Percentiles rank a stretch among this genome's conserved stretches.
Conservation (phyloP, 106 monocot species). For the Dendrobium chrysotoxum region DNA sequence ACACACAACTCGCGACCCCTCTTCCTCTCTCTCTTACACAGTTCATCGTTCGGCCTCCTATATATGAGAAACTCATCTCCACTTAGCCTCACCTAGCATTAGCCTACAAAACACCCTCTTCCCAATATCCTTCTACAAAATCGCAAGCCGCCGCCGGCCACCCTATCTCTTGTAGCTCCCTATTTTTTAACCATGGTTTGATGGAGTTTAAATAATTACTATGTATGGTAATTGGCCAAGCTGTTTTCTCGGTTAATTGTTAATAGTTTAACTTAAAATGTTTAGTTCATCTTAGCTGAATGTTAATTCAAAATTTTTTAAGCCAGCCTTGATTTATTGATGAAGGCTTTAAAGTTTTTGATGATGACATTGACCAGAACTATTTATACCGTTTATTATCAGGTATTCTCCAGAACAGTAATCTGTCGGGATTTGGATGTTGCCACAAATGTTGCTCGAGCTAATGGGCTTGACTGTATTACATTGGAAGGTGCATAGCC, state of each 20-base stretch:
- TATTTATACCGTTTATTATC: conserved; percentile 3
- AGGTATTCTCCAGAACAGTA: conserved; percentile 98
- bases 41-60: no score
- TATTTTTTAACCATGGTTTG: background rate
- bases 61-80: no score
- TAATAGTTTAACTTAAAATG: background rate
- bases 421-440: conserved; percentile 95
- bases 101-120: no score
- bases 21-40: no score
- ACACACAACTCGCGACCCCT: no score
- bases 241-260: background rate
- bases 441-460: conserved; percentile 81
- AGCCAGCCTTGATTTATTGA: background rate
- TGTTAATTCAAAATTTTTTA: background rate
- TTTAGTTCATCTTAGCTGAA: background rate
- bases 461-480: conserved; percentile 84
- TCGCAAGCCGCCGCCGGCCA: no score
- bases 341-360: background rate
- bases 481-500: conserved; percentile 64
- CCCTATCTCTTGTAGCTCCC: no score
- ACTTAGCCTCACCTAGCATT: no score
- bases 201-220: background rate
- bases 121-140: no score
- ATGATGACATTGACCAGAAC: background rate
- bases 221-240: background rate